phyloP scores from a whole-genome alignment of 768 basidiomycete species.

The Rhodotorula sphaerocarpa region DNA sequence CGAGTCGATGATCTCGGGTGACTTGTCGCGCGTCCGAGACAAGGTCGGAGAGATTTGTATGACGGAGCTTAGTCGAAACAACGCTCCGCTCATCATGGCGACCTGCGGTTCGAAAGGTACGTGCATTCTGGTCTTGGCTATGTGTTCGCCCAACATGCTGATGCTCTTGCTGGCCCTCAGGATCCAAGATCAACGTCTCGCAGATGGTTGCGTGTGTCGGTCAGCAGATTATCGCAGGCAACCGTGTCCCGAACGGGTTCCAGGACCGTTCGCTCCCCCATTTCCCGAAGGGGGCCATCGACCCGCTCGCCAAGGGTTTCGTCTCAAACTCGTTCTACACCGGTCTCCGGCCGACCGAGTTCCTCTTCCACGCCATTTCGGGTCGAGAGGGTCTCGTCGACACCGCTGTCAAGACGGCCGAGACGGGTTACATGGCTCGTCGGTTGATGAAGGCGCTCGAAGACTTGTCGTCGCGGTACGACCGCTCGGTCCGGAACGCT shows the following conservation, averaged over 20 bases:
- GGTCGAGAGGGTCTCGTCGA: constrained; percentile 98
- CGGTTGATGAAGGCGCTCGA: constrained; percentile 98
- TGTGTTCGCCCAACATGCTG: constrained; percentile 5
- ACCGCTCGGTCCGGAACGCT: constrained; percentile 88
- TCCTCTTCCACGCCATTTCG: constrained; percentile 97
- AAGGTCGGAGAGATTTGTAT: constrained; percentile 96
- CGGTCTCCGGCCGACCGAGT: constrained; percentile 85
- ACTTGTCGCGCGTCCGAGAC: constrained; percentile 88
- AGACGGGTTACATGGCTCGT: constrained; percentile 99
- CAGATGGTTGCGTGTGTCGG: constrained; percentile 99
- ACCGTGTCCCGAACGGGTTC: constrained; percentile 97
- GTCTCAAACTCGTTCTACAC: constrained; percentile 95
- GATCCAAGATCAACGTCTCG: constrained; percentile 97
- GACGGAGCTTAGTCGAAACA: constrained; percentile 93
- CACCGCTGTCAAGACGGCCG: constrained; percentile 98
- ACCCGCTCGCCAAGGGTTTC: constrained; percentile 95
- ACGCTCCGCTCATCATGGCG: constrained; percentile 96
- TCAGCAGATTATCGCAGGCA: constrained; percentile 95
- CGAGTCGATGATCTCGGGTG: constrained; percentile 88
- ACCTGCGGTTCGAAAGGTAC: constrained; percentile 96
- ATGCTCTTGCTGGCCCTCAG: constrained; percentile 46
- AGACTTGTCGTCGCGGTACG: constrained; percentile 92
- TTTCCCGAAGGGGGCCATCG: constrained; percentile 91
- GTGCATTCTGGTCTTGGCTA: constrained; percentile 16
- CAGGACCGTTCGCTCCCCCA: constrained; percentile 98